Conservation (phyloP, 768 basidiomycete genomes). For the Piloderma croceum region DNA sequence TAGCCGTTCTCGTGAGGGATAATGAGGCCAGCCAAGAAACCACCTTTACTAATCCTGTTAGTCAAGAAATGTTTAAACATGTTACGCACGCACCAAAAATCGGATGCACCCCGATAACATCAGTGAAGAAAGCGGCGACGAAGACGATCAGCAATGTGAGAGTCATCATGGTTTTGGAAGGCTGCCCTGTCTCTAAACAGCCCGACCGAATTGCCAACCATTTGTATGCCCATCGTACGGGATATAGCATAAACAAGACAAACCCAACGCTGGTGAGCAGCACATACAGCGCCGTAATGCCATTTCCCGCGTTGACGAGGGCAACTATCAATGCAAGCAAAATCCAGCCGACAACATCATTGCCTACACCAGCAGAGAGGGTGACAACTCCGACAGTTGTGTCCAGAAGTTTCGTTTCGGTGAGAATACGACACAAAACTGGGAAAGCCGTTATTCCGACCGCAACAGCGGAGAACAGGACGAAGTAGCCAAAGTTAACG, state of each 20-base stretch:
- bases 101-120: slow-evolving; percentile 74
- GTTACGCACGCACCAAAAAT: slow-evolving; percentile 46
- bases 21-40: slow-evolving; percentile 77
- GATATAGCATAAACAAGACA: slow-evolving; percentile 59
- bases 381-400: slow-evolving; percentile 81
- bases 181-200: slow-evolving; percentile 65
- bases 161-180: slow-evolving; percentile 74
- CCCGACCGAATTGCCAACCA: slow-evolving; percentile 68
- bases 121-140: slow-evolving; percentile 75
- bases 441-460: slow-evolving; percentile 80
- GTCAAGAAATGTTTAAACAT: slow-evolving; percentile 5
- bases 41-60: slow-evolving; percentile 44
- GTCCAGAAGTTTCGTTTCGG: slow-evolving; percentile 74
- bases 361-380: slow-evolving; percentile 78
- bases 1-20: slow-evolving; percentile 81
- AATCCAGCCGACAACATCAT: slow-evolving; percentile 76
- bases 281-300: slow-evolving; percentile 75
- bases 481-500: slow-evolving; percentile 74
- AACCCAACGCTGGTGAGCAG: slow-evolving; percentile 65
- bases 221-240: slow-evolving; percentile 55
- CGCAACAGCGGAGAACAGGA: slow-evolving; percentile 82
- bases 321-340: slow-evolving; percentile 80
- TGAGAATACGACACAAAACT: slow-evolving; percentile 79
- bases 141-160: slow-evolving; percentile 71
- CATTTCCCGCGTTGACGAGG: slow-evolving; percentile 70